phyloP scores from a whole-genome alignment of 441 rosid genomes.

The Viola pubescens region DNA sequence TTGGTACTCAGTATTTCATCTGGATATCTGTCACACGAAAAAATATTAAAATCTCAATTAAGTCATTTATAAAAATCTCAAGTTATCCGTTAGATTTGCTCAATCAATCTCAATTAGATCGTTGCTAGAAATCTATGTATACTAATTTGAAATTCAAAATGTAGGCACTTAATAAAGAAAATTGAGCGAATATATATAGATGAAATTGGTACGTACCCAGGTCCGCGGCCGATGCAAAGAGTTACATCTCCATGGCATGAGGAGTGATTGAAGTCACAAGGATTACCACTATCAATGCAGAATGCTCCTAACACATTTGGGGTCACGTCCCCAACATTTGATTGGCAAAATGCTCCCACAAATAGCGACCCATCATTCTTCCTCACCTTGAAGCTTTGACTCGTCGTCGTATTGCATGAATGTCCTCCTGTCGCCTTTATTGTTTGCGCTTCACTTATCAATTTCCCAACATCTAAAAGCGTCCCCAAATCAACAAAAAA shows the following conservation, averaged over 20 bases:
- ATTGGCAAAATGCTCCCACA: conserved; percentile 52
- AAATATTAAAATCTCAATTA: not conserved
- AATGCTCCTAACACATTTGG: conserved; percentile 58
- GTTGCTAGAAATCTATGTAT: too few relatives aligned
- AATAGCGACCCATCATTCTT: conserved; percentile 36
- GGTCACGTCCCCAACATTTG: conserved; percentile 52
- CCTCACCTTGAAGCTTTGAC: conserved; percentile 44
- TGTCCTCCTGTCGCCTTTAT: conserved; percentile 45
- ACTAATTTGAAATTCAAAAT: too few relatives aligned
- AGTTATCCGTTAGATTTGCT: not conserved
- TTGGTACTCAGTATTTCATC: conserved; percentile 46
- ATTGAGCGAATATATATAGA: too few relatives aligned
- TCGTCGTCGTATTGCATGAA: conserved; percentile 33
- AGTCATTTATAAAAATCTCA: too few relatives aligned
- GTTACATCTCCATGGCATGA: conserved; percentile 44
- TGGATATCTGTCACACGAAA: conserved; percentile 30
- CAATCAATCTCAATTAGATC: too few relatives aligned
- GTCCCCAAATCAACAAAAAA: conserved; percentile 3
- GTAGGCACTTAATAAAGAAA: too few relatives aligned
- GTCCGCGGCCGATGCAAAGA: conserved; percentile 56
- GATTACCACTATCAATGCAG: conserved; percentile 37
- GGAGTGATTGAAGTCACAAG: conserved; percentile 53
- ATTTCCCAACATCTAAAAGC: conserved; percentile 10
- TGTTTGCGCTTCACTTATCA: conserved; percentile 20
- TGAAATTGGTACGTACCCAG: conserved; percentile 31